A percentile compares a stretch with the other conserved stretches of the same genome.
phyloP scores from a whole-genome alignment of 2,329 filamentous ascomycete species.

The Colletotrichum musae region DNA sequence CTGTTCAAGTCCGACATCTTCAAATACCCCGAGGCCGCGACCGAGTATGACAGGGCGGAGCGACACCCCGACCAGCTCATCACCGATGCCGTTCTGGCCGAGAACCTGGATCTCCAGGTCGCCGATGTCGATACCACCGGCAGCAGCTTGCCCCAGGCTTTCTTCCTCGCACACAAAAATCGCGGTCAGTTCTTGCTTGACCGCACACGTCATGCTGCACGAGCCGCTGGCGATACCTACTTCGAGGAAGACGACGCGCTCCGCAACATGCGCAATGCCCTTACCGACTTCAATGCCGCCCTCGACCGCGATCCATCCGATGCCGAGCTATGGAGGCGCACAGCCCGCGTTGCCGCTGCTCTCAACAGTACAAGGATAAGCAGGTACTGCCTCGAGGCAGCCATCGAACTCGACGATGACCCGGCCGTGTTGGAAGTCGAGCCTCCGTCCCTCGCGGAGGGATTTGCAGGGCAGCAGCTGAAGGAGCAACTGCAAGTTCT shows the following conservation, averaged over 20 bases:
- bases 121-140: slow-evolving; percentile 80
- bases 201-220: slow-evolving; percentile 69
- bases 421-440: slow-evolving; percentile 74
- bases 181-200: slow-evolving; percentile 94
- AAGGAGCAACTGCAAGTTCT: slow-evolving; percentile 69
- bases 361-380: slow-evolving; percentile 70
- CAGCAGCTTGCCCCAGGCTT: slow-evolving; percentile 87
- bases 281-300: slow-evolving; percentile 71
- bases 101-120: slow-evolving; percentile 68
- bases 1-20: slow-evolving; percentile 96
- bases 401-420: slow-evolving; percentile 77
- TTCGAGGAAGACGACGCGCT: slow-evolving; percentile 56
- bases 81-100: slow-evolving; percentile 62
- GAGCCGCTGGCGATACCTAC: slow-evolving; percentile 48
- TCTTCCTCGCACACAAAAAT: slow-evolving; percentile 96
- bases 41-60: slow-evolving; percentile 84
- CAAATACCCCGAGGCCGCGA: slow-evolving; percentile 87
- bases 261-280: slow-evolving; percentile 59
- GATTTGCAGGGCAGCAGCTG: slow-evolving; percentile 73
- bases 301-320: slow-evolving; percentile 77
- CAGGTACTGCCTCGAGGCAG: slow-evolving; percentile 75
- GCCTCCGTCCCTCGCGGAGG: slow-evolving; percentile 74
- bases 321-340: slow-evolving; percentile 75
- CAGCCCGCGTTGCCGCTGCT: slow-evolving; percentile 71
- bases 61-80: slow-evolving; percentile 65